A percentile compares a stretch with the other conserved stretches of the same genome.
phyloP scores from a whole-genome alignment of 768 basidiomycete species.

The Lactarius quietus region DNA sequence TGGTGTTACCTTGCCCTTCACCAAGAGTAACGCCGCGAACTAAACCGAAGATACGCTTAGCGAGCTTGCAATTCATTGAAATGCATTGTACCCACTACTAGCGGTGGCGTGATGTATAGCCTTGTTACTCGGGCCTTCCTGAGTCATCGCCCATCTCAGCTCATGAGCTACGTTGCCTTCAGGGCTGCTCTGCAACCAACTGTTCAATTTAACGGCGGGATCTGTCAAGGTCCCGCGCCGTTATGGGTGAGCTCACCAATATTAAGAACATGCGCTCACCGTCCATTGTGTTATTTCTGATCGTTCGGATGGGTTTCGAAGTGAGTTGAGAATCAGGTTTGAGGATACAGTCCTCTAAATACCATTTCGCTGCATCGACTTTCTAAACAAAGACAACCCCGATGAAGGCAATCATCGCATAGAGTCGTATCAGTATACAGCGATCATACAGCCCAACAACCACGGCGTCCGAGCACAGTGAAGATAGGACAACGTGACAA shows the following conservation, averaged over 20 bases:
- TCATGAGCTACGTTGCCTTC: not conserved
- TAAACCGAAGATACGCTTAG: not conserved
- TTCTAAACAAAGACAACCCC: not conserved
- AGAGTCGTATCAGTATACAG: not conserved
- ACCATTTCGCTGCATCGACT: not conserved
- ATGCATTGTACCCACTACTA: not conserved
- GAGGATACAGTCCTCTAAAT: conserved; percentile 4
- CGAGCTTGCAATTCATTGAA: not conserved
- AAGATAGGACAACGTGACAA: conserved; percentile 4
- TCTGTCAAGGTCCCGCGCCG: not conserved
- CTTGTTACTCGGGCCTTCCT: not conserved
- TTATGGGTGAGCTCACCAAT: not conserved
- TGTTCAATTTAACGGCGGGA: not conserved
- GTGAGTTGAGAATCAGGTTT: not conserved
- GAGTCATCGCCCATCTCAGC: not conserved
- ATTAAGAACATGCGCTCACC: not conserved
- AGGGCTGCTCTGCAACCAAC: not conserved
- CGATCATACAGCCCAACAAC: conserved; percentile 13
- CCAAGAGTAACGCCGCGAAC: not conserved
- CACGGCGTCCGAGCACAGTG: conserved; percentile 4
- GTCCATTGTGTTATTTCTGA: not conserved
- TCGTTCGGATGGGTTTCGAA: not conserved
- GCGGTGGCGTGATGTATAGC: not conserved
- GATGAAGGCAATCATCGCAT: not conserved
- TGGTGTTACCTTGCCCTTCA: not conserved